Evolutionary conservation across 192 early-diverging fungal genomes (phyloP).

Genomic region (Umbelopsis sp.): DNA sequence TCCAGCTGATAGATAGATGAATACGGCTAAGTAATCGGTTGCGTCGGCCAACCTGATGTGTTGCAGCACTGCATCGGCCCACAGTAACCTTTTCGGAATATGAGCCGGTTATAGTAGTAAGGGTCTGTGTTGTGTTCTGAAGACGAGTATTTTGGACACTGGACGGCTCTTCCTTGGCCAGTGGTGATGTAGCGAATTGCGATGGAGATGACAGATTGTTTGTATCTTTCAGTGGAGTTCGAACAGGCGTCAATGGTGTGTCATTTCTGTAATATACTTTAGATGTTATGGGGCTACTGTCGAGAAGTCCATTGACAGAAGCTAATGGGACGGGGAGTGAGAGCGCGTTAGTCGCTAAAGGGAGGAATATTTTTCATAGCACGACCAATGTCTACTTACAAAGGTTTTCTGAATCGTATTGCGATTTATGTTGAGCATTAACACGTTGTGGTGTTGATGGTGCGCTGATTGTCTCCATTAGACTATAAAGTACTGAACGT

Average conservation of each 20-base stretch:
- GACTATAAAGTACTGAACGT: background rate
- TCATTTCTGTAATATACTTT: background rate
- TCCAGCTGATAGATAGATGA: constrained; percentile 47
- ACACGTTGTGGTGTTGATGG: constrained; percentile 9
- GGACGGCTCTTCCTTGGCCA: background rate
- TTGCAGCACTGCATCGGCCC: constrained; percentile 49
- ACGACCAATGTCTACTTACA: background rate
- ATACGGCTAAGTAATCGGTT: constrained; percentile 55
- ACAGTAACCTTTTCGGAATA: constrained; percentile 40
- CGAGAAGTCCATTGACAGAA: background rate
- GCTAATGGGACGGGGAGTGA: background rate
- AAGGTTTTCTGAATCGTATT: constrained; percentile 2
- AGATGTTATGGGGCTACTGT: constrained; percentile 5
- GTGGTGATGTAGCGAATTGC: background rate
- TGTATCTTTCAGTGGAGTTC: background rate
- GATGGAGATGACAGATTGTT: background rate
- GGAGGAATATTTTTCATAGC: background rate
- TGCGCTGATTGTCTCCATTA: background rate
- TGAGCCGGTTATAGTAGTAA: constrained; percentile 32
- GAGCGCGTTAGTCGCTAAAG: background rate
- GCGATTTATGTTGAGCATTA: background rate
- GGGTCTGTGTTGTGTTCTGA: constrained; percentile 17
- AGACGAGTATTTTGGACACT: background rate
- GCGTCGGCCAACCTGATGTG: constrained; percentile 48
- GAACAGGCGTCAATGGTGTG: background rate